Conservation (phyloP, 2,329 filamentous ascomycete genomes). For the Stagonosporopsis chrysanthemi region DNA sequence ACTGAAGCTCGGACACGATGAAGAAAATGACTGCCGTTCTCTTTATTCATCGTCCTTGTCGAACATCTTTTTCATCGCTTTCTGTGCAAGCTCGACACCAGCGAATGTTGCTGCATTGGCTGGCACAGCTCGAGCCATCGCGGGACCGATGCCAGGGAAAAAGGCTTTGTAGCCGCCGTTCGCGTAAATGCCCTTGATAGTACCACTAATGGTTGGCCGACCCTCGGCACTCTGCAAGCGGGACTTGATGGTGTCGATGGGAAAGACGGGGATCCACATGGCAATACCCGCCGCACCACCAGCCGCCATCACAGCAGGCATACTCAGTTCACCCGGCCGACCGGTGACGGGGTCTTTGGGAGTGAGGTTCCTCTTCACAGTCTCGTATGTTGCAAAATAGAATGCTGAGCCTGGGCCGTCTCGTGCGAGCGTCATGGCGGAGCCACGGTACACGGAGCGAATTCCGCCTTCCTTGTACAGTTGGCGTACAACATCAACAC, state of each 20-base stretch:
- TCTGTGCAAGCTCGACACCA: constrained; percentile 83
- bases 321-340: constrained; percentile 78
- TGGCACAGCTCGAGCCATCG: constrained; percentile 89
- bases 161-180: constrained; percentile 88
- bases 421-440: constrained; percentile 86
- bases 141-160: constrained; percentile 95
- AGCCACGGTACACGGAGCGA: constrained; percentile 90
- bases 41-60: constrained; percentile 50
- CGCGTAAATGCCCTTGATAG: constrained; percentile 82
- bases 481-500: constrained; percentile 88
- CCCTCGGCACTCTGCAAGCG: constrained; percentile 90
- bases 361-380: constrained; percentile 86
- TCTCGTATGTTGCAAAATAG: constrained; percentile 98
- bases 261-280: constrained; percentile 99
- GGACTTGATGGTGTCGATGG: constrained; percentile 95
- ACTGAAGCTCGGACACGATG: constrained; percentile 18
- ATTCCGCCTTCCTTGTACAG: constrained; percentile 91
- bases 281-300: constrained; percentile 92
- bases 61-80: constrained; percentile 80
- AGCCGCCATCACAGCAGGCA: constrained; percentile 83
- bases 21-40: constrained; percentile 13
- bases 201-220: constrained; percentile 78
- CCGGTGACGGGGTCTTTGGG: constrained; percentile 77
- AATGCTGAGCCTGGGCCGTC: constrained; percentile 93
- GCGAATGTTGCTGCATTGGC: constrained; percentile 96